phyloP scores from a whole-genome alignment of 2,329 filamentous ascomycete species.

The Paecilomyces formosus region DNA sequence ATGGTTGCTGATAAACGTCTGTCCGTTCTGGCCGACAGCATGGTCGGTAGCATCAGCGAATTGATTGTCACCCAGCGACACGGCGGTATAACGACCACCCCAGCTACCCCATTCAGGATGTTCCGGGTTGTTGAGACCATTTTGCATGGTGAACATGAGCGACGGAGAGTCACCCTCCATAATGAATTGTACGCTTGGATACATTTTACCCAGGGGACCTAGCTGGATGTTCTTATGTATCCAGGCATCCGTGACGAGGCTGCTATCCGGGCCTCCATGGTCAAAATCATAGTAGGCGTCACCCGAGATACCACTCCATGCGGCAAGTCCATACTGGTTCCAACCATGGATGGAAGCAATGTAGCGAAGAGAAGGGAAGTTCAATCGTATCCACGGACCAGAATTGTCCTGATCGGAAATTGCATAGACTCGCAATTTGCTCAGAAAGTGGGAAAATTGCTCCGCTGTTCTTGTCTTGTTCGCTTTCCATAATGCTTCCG shows the following conservation, averaged over 20 bases:
- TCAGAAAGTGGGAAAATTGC: slow-evolving; percentile 29
- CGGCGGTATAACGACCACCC: slow-evolving; percentile 32
- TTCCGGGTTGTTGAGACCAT: slow-evolving; percentile 32
- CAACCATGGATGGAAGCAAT: slow-evolving; percentile 50
- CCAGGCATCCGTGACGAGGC: slow-evolving; percentile 45
- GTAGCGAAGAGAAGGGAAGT: slow-evolving; percentile 50
- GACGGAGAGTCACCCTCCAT: slow-evolving; percentile 45
- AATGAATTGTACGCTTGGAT: slow-evolving; percentile 44
- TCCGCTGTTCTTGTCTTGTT: slow-evolving; percentile 1
- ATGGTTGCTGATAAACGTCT: slow-evolving; percentile 31
- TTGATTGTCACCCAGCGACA: slow-evolving; percentile 4
- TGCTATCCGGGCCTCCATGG: slow-evolving; percentile 41
- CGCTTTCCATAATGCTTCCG: slow-evolving; percentile 38
- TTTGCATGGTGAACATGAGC: slow-evolving; percentile 35
- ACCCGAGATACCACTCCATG: slow-evolving; percentile 52
- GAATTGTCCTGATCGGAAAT: slow-evolving; percentile 56
- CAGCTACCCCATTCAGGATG: slow-evolving; percentile 36
- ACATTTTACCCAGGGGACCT: slow-evolving; percentile 38
- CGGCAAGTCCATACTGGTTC: slow-evolving; percentile 47
- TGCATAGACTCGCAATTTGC: slow-evolving; percentile 45
- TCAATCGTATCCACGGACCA: slow-evolving; percentile 48
- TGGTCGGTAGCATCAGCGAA: slow-evolving; percentile 28
- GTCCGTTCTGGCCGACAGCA: slow-evolving; percentile 25
- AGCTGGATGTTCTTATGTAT: slow-evolving; percentile 48
- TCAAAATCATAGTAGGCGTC: slow-evolving; percentile 42